Evolutionary conservation across 108 stramenopile genomes (phyloP).

Genomic region (Fistulifera solaris): DNA sequence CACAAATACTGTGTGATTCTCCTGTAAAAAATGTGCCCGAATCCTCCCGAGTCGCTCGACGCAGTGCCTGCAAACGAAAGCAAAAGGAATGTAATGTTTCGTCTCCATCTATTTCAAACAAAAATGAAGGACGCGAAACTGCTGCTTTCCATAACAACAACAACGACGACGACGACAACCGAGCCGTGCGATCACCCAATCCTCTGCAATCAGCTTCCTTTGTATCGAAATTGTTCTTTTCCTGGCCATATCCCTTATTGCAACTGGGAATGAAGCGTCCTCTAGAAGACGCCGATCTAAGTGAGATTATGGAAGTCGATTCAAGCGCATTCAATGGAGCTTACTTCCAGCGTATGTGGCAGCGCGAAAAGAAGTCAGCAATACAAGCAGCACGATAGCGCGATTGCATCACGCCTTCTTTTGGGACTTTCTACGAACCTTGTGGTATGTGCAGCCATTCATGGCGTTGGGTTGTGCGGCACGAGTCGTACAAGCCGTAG

Average conservation of each 20-base stretch:
- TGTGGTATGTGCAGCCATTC: slow-evolving; percentile 57
- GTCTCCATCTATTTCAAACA: no score
- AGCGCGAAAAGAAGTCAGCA: slow-evolving; percentile 9
- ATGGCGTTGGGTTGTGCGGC: slow-evolving; percentile 27
- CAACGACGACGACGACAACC: no score
- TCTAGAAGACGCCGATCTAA: slow-evolving; percentile 33
- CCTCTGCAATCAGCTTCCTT: slow-evolving; percentile 26
- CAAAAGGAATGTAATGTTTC: no score
- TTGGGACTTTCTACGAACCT: slow-evolving; percentile 39
- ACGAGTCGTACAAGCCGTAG: slow-evolving; percentile 51
- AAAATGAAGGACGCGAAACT: no score
- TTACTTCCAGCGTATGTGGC: slow-evolving; percentile 33
- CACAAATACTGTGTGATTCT: no score
- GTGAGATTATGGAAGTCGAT: slow-evolving; percentile 29
- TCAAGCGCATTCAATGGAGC: slow-evolving; percentile 11
- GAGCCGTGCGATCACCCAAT: slow-evolving; percentile 17
- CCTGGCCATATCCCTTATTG: slow-evolving; percentile 44
- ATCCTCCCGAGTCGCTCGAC: no score
- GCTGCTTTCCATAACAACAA: no score
- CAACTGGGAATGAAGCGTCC: slow-evolving; percentile 44
- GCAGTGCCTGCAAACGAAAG: no score
- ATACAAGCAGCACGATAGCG: slow-evolving; percentile 27
- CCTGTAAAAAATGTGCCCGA: no score
- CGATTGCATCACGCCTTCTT: slow-evolving; percentile 42
- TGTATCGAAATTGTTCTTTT: slow-evolving; percentile 35